phyloP scores from a whole-genome alignment of 805 yeast species.

The Kluyveromyces lactis region DNA sequence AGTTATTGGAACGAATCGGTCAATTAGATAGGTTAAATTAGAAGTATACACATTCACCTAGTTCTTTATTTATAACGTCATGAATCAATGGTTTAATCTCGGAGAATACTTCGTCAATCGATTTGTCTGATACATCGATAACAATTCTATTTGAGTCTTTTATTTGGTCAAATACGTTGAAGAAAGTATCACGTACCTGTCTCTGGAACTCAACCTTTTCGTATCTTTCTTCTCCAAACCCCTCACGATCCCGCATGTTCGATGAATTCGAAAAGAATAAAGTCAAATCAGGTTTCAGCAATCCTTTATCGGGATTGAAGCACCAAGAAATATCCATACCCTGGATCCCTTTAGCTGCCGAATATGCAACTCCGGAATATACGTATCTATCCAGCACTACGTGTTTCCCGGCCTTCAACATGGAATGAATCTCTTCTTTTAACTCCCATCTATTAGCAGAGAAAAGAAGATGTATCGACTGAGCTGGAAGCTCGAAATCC shows the following conservation, averaged over 20 bases:
- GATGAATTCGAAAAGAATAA: conserved; percentile 56
- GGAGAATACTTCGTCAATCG: conserved; percentile 46
- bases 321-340: conserved; percentile 73
- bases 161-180: conserved; percentile 33
- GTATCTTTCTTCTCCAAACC: conserved; percentile 93
- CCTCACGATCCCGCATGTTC: conserved; percentile 44
- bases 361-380: conserved; percentile 89
- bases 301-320: conserved; percentile 67
- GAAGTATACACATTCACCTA: conserved; percentile 11
- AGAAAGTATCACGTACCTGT: conserved; percentile 58
- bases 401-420: conserved; percentile 39
- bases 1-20: conserved; percentile 55
- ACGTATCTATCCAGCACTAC: conserved; percentile 81
- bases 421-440: conserved; percentile 36
- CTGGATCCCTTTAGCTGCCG: conserved; percentile 56
- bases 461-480: conserved; percentile 79
- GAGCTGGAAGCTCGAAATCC: conserved; percentile 49
- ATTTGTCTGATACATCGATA: conserved; percentile 51
- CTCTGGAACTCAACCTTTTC: conserved; percentile 68
- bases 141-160: conserved; percentile 34
- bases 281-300: conserved; percentile 80
- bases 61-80: conserved; percentile 4
- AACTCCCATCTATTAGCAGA: conserved; percentile 95
- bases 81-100: conserved; percentile 35
- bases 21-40: conserved; percentile 52